Base-by-base conservation (phyloP, 768 basidiomycete genomes). In the Mycena venus region DNA sequence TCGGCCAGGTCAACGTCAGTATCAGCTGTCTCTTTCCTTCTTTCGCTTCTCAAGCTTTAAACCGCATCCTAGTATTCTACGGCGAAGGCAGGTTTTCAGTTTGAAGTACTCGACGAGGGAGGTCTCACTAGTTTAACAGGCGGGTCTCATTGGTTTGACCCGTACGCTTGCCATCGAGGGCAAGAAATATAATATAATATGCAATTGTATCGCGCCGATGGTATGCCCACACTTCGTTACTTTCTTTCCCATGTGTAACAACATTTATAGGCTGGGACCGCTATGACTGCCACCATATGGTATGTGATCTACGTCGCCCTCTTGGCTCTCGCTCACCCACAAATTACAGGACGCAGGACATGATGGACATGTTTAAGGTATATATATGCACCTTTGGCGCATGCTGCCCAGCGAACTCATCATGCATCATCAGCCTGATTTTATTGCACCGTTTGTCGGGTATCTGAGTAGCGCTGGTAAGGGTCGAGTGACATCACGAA, bases 101-200 rank as follows among this genome's bases (percentile, higher is more conserved):
- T n/a, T n/a, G n/a, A n/a, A n/a, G n/a, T n/a, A n/a, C n/a, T n/a
- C n/a, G n/a, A n/a, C n/a, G n/a, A n/a, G n/a, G n/a, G n/a, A n/a
- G n/a, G n/a, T n/a, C n/a, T n/a, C n/a, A n/a, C n/a, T n/a, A n/a
- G n/a, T n/a, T n/a, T n/a, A n/a, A n/a, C n/a, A n/a, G n/a, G n/a
- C 96, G 70, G 97, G 90, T 25, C 95, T 99, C 78, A 93, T 95
- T 75, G 96, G 96, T 67, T 83, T 99, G 17, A 97, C 97, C n/a
- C 90, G 92, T 60, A 93, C 96, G 0, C 90, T 99, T 25, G 96
- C 93, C 3, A 91, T 97, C 68, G 98, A 99, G 83, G 98, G 98
- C 61, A 88, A 89, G 80, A 96, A 96, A 81, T 96, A 98, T 83
- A 92, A 93, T 81, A 99, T 99, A 79, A 79, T 96, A 60, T 95